Conservation (phyloP, 2,329 filamentous ascomycete genomes). For the Beauveria scarabaeidicola region DNA sequence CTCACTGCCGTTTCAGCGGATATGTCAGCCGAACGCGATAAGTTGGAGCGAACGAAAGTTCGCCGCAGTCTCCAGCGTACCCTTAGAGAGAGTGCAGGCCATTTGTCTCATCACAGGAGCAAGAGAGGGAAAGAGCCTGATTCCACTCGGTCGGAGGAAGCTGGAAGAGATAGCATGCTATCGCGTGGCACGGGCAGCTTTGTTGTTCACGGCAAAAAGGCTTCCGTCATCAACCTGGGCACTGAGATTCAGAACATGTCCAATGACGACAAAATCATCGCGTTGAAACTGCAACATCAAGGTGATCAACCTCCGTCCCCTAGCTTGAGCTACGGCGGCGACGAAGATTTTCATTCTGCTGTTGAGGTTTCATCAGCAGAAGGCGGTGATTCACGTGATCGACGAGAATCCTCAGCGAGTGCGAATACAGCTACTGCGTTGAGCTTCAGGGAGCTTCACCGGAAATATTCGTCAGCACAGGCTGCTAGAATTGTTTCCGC, state of each 20-base stretch:
- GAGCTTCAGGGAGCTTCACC: constrained; percentile 55
- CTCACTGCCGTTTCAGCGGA: constrained; percentile 25
- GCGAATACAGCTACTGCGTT: constrained; percentile 58
- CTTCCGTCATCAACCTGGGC: constrained; percentile 92
- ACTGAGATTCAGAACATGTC: constrained; percentile 77
- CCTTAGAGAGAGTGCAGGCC: constrained; percentile 68
- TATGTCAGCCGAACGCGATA: constrained; percentile 35
- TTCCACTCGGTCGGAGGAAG: constrained; percentile 26
- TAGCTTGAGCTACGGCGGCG: constrained; percentile 25
- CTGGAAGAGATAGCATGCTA: constrained; percentile 56
- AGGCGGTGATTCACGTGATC: constrained; percentile 35
- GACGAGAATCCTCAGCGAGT: constrained; percentile 55
- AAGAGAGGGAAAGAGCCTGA: constrained; percentile 61
- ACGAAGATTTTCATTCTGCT: constrained; percentile 47
- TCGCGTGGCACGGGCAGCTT: constrained; percentile 79
- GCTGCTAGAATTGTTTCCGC: constrained; percentile 33
- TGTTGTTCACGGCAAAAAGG: constrained; percentile 95
- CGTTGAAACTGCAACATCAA: constrained; percentile 45
- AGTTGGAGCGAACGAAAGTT: constrained; percentile 57
- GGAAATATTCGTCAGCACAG: constrained; percentile 49
- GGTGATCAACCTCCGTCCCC: constrained; percentile 32
- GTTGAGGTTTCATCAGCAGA: constrained; percentile 35
- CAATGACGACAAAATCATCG: constrained; percentile 61
- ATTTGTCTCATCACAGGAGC: constrained; percentile 59
- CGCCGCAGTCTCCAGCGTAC: constrained; percentile 85